Evolutionary conservation across 2,329 filamentous ascomycete species (phyloP), one percentile per base, ranked within the genome.

Genomic region (Sporothrix humicola): DNA sequence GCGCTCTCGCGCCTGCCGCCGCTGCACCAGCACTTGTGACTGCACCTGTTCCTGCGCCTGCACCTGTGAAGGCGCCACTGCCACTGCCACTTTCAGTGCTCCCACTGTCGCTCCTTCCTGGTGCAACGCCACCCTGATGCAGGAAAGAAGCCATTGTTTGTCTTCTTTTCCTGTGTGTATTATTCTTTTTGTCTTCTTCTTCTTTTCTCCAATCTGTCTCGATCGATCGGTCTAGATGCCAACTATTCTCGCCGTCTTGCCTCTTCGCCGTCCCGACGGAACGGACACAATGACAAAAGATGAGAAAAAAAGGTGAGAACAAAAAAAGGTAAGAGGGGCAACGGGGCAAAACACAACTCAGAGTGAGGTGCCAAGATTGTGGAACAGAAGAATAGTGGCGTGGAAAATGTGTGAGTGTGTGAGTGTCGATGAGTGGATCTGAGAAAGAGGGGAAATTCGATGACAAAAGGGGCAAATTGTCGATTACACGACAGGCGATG

Each of bases 101-200:
- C 17, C 31, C 44, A 17, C 37, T 20, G 37, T n/a, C 59, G 23
- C n/a, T 46, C 59, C 37, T 6, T 37, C 20, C 20, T n/a, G 37
- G 31, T 63, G 37, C 17, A 23, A 23, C 59, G 59, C 59, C 59
- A 46, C 59, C 7, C 37, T 44, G 59, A 17, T 44, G 59, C 59
- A 65, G 37, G n/a, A n/a, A 46, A 37, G 59, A 65, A 37, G 59
- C 59, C 59, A 65, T 65, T 5, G 3, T 65, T 63, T 46, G 59
- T 46, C 13, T 65, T 46, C 2, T 65, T 8, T 9, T 20, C 23
- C 23, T 26, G 23, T 26, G 23, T 26, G 23, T 1, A n/a, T 23
- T 42, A 1, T 23, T 17, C n/a, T 23, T 9, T 65, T 2, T 42
- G 12, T 42, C 2, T 37, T 65, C 9, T 37, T 10, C 26, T 12